Evolutionary conservation across 1,139 yeast species (phyloP).

Genomic region (Zygosaccharomyces pseudobailii): DNA sequence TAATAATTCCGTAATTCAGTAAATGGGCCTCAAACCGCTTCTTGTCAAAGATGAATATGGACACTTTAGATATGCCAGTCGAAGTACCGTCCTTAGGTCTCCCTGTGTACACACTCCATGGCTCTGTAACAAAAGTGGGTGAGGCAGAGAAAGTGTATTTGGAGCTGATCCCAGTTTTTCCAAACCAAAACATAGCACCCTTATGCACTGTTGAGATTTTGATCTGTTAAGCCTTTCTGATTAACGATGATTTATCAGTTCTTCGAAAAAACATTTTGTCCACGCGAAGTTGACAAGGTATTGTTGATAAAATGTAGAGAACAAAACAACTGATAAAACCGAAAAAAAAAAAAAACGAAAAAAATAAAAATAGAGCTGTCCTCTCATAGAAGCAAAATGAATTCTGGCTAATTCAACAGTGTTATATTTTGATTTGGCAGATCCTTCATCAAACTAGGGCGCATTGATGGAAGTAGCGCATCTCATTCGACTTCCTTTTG

Average conservation of each 20-base stretch:
- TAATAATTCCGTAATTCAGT: slow-evolving; percentile 47
- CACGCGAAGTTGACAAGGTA: neutral
- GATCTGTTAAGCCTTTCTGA: neutral
- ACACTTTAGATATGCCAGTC: slow-evolving; percentile 44
- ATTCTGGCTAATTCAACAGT: too few relatives aligned
- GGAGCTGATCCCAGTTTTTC: slow-evolving; percentile 66
- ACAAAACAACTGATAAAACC: neutral
- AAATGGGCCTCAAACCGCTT: slow-evolving; percentile 61
- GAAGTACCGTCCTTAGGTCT: slow-evolving; percentile 47
- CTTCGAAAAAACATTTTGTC: neutral
- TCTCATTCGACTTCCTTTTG: too few relatives aligned
- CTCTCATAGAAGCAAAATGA: too few relatives aligned
- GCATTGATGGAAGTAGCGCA: too few relatives aligned
- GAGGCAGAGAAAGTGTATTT: slow-evolving; percentile 68
- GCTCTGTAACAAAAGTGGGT: slow-evolving; percentile 70
- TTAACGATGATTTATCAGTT: neutral
- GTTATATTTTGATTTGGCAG: too few relatives aligned
- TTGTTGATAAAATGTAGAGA: neutral
- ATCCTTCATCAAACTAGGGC: too few relatives aligned
- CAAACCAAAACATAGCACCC: slow-evolving; percentile 30
- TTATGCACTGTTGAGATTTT: neutral
- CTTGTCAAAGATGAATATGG: slow-evolving; percentile 87
- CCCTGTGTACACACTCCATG: slow-evolving; percentile 86
- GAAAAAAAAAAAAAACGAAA: neutral
- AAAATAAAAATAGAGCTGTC: neutral